Evolutionary conservation across 768 basidiomycete genomes (phyloP).

Genomic region (Xanthoconium stramineum): DNA sequence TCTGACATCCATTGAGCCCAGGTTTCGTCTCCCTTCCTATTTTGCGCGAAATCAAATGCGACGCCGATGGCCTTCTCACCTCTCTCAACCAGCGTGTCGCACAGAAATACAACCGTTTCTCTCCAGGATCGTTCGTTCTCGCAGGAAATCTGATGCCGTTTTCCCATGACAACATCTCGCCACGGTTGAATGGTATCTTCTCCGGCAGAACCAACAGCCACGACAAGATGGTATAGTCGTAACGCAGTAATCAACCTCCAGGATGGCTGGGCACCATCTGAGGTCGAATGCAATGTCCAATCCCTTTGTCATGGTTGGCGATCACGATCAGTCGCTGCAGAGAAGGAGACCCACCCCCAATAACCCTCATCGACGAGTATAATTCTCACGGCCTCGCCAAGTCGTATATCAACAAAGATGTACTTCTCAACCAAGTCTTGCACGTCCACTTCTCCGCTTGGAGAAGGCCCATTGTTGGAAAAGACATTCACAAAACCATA

Average conservation of each 20-base stretch:
- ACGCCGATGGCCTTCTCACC: slow-evolving; percentile 22
- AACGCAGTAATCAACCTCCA: slow-evolving; percentile 74
- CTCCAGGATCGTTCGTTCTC: slow-evolving; percentile 52
- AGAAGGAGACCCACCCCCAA: slow-evolving; percentile 64
- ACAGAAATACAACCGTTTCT: slow-evolving; percentile 36
- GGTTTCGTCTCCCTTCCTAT: background rate
- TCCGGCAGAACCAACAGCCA: slow-evolving; percentile 24
- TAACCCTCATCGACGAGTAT: slow-evolving; percentile 64
- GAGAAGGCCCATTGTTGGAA: slow-evolving; percentile 23
- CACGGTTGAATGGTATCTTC: slow-evolving; percentile 43
- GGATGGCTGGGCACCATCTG: slow-evolving; percentile 68
- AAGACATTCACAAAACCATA: slow-evolving; percentile 77
- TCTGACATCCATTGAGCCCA: slow-evolving; percentile 36
- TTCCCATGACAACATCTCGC: slow-evolving; percentile 51
- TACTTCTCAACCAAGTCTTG: slow-evolving; percentile 49
- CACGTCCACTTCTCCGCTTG: slow-evolving; percentile 60
- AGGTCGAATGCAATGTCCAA: slow-evolving; percentile 70
- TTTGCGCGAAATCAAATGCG: background rate
- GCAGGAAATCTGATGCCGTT: slow-evolving; percentile 41
- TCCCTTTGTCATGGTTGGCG: slow-evolving; percentile 45
- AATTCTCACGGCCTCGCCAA: slow-evolving; percentile 48
- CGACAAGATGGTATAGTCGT: slow-evolving; percentile 56
- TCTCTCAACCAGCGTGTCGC: slow-evolving; percentile 36
- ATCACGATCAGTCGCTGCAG: background rate
- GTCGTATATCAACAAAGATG: slow-evolving; percentile 41